Base-by-base conservation (phyloP, 2,329 filamentous ascomycete species). In the Ceratocystis eucalypticola region DNA sequence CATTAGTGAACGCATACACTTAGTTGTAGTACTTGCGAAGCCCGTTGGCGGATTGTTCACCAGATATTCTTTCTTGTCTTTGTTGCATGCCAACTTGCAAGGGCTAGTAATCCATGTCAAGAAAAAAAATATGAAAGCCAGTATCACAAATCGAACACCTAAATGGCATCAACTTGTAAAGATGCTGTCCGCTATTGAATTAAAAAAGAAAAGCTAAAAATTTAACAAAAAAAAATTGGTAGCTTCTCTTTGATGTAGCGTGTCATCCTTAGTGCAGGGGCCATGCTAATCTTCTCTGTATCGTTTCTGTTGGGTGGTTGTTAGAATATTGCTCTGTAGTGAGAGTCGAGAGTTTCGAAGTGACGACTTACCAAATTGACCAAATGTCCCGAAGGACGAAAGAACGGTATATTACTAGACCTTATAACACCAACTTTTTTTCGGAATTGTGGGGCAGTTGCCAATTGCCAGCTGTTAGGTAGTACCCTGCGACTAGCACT, bases 241-340 rank as follows among this genome's bases (percentile, higher is more conserved):
- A 83, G 84, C 82, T 84, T 86, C 85, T 88, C 86, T 88, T 87
- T 87, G 84, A 84, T 85, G 84, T 81, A 87, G 85, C 86, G 87
- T 91, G 88, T 92, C 89, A 93, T 92, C 89, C 89, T 93, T 93
- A 92, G 89, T 85, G 82, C 83, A 86, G 82, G 83, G 86, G 86
- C 86, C 86, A 88, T 88, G 86, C 87, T 88, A 88, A 87, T 87
- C 83, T 87, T 87, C 84, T 87, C 83, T 86, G 82, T 85, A 72
- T 66, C 64, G 66, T 68, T 68, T 66, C 65, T 68, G 33, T 67
- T 20, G 28, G 37, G 5, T 6, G 7, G 0, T 8, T 30, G 67
- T 68, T 68, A 68, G 67, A 33, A 17, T 17, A 1, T 7, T 2
- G 3, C 10, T 41, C 10, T 3, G 0, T 0, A 1, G 33, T 10